These are phyloP conservation scores for Hypocrella siamensis DNA, from an alignment of 2,329 filamentous ascomycete species.

Conservation along the genomic window DNA sequence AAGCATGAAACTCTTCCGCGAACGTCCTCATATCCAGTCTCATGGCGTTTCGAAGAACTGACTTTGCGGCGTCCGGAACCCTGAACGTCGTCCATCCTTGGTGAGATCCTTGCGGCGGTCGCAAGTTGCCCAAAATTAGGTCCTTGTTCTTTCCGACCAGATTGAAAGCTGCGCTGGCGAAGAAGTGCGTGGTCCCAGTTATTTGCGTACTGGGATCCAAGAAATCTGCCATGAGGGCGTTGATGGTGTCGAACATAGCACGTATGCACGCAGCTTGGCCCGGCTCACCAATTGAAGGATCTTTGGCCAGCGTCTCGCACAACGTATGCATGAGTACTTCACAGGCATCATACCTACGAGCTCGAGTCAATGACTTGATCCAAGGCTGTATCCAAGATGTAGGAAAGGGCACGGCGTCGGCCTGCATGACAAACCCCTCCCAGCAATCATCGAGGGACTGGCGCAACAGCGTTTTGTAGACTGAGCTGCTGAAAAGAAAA, in stretches of 20 bases:
- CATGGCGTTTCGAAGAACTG: conserved; percentile 37
- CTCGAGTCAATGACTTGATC: conserved; percentile 58
- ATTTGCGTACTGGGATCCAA: conserved; percentile 26
- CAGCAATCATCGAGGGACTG: conserved; percentile 38
- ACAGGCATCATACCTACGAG: conserved; percentile 65
- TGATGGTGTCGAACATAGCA: conserved; percentile 46
- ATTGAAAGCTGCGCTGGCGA: conserved; percentile 49
- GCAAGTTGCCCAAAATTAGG: conserved; percentile 33
- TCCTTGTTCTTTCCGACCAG: conserved; percentile 46
- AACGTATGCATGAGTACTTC: conserved; percentile 64
- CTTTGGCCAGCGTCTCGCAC: conserved; percentile 46
- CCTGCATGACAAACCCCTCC: conserved; percentile 22
- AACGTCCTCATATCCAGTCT: conserved; percentile 27
- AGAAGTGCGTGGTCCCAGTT: conserved; percentile 39
- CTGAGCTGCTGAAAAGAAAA: conserved; percentile 60
- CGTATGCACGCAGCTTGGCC: conserved; percentile 47
- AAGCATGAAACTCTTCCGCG: conserved; percentile 33
- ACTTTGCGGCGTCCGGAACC: conserved; percentile 26
- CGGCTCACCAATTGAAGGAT: conserved; percentile 35
- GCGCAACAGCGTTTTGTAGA: conserved; percentile 43
- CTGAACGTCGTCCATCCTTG: conserved; percentile 24
- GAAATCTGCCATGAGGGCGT: conserved; percentile 40
- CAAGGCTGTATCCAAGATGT: conserved; percentile 69
- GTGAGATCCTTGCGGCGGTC: conserved; percentile 9
- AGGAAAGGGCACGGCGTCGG: conserved; percentile 42